Evolutionary conservation across 176 grass and related monocot genomes (phyloP), one percentile per base, ranked within the genome.

Genomic region (Carex parvula): DNA sequence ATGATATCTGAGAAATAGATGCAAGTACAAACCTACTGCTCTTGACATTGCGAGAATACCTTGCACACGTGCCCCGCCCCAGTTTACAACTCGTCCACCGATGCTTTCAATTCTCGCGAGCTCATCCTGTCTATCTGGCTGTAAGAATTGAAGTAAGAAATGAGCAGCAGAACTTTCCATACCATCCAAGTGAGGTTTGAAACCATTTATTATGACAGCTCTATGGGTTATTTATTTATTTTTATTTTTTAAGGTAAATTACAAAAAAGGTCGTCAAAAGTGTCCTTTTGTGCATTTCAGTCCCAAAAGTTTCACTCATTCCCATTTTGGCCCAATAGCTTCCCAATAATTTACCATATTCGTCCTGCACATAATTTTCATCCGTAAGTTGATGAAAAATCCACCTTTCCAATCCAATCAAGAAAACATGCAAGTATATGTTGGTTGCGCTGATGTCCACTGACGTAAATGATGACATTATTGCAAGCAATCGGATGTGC

Each of bases 41-140:
- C 88, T 82, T 52, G 88, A 89, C 84, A 89, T 85, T 9, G 88
- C 78, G 58, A 89, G 88, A 79, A 89, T 81, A 53, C 79, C 88
- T 52, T 71, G 79, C 33, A 89, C 79, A 6, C 88, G 79, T n/a
- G 60, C 66, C 13, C 78, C 84, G 33, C 81, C 62, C 88, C 88
- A 89, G 69, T 86, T 86, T 86, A 89, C 85, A 30, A 89, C 88
- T 89, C 59, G 86, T 85, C 88, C 88, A 15, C 88, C 84, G 52
- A 29, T 37, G 35, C 79, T 79, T 72, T 89, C 88, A 68, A 89
- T 89, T 35, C 88, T 81, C 5, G 69, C 70, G 20, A 89, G 84
- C 68, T 89, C 88, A 79, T 89, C 88, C 69, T 82, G 84, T 86
- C 84, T 82, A 79, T 89, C 88, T 78, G 88, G 88, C 88, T 89